A percentile compares a stretch with the other conserved stretches of the same genome.
phyloP scores from a whole-genome alignment of 176 grass and related monocot genomes.

The Areca catechu region DNA sequence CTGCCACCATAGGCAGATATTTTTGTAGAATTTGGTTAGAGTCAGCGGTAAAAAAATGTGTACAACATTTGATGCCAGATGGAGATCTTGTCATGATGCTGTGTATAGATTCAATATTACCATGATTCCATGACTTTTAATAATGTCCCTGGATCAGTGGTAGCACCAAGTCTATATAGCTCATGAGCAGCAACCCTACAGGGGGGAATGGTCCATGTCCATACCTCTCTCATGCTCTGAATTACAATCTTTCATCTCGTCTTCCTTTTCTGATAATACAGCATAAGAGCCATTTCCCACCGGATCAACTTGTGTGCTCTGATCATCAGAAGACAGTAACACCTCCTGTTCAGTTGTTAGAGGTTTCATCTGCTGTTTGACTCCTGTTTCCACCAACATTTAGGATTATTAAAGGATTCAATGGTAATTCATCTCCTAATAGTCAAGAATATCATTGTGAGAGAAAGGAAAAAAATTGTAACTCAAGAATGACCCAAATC shows the following conservation, averaged over 20 bases:
- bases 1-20: background rate
- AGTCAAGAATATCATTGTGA: background rate
- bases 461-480: background rate
- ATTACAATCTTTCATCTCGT: background rate
- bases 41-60: background rate
- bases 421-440: too few relatives aligned
- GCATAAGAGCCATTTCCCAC: slow-evolving; percentile 11
- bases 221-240: slow-evolving; percentile 11
- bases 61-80: slow-evolving; percentile 9
- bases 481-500: background rate
- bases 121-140: background rate
- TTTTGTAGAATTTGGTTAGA: background rate
- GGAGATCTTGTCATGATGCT: slow-evolving; percentile 12
- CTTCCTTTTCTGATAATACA: slow-evolving; percentile 8
- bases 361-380: slow-evolving; percentile 29
- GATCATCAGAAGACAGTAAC: slow-evolving; percentile 14
- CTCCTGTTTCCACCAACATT: slow-evolving; percentile 27
- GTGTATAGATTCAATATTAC: background rate
- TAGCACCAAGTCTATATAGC: slow-evolving; percentile 8
- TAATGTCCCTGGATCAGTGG: slow-evolving; percentile 6
- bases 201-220: background rate
- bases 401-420: background rate
- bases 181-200: slow-evolving; percentile 3
- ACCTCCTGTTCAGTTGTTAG: slow-evolving; percentile 19
- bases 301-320: background rate